Base-by-base conservation (phyloP, 768 basidiomycete genomes). In the Sutorius australiensis region DNA sequence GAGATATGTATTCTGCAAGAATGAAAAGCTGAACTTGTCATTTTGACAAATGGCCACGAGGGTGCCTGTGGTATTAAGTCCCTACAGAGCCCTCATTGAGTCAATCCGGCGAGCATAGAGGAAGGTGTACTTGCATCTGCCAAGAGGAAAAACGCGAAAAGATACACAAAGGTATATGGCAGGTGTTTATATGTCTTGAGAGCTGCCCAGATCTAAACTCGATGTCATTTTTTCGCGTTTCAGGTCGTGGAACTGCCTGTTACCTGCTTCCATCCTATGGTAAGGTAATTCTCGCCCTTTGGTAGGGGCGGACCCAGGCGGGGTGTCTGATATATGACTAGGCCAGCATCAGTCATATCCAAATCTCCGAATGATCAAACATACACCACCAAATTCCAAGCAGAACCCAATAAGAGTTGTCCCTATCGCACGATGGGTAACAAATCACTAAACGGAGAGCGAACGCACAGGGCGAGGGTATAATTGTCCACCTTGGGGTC, bases 321-420 rank as follows among this genome's bases (percentile, higher is more conserved):
- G n/a, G 84, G 87, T 62, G 89, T 80, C 65, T 94, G 92, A 67
- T 82, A 92, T 46, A 92, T 79, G 59, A 93, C 89, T 91, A 48
- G 17, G 39, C 0, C 41, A 13, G 1, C 2, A 19, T 46, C 46
- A 54, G 33, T 28, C 32, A 24, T 24, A 0, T 24, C 1, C 11
- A 8, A 32, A 46, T 19, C 12, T 17, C 12, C 30, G 8, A 8
- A 33, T 5, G 14, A 19, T 12, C 24, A 34, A 36, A 70, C 86
- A 44, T 70, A 90, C 89, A 91, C 92, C 92, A 95, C 83, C 92
- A 93, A 45, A 92, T 82, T 8, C 90, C 91, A 9, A 77, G 75
- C 1, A 92, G 42, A 11, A 94, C 86, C 89, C 87, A 86, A 57
- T 90, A 89, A 0, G 73, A 76, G 52, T 84, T 91, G 13, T 81